Evolutionary conservation across 169 alveolate genomes (phyloP), one percentile per base, ranked within the genome.

Genomic region (Plasmodium yoelii): DNA sequence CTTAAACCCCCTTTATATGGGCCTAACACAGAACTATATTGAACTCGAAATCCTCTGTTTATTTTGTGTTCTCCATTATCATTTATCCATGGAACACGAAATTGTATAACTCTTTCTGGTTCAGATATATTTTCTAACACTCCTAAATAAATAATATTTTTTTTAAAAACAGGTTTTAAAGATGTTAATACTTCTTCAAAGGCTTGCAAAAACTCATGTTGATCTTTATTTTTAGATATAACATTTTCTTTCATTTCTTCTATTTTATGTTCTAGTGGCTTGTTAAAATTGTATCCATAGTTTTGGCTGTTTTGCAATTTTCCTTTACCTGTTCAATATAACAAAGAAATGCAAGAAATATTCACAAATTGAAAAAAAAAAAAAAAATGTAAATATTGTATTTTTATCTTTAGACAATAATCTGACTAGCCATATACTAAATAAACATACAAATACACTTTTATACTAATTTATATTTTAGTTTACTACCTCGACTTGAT

Each of bases 1-100:
- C 97, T 80, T n/a, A 95, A 86, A 9, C 97, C 97, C n/a, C 97
- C 97, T 93, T 95, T 95, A 88, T 94, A 95, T 39, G 97, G 97
- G 1, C 97, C 97, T 12, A 94, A 87, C 8, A 95, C 96, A 5
- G 95, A 93, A 88, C 92, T 95, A 72, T 84, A 94, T 70, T 95
- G 97, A 13, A 95, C 95, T 42, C 97, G 73, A 64, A 75, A 95
- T 9, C 97, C 97, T 63, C 97, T 88, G 70, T 94, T 93, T 26
- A 94, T 84, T 88, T 91, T 88, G 47, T 87, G 92, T 49, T 93
- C 90, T 51, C 96, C 96, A 49, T 92, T 73, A 74, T 95, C 95
- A 69, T 93, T 95, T 18, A 93, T 87, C 97, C 97, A 93, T 3
- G 96, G 94, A 12, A 91, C 95, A 24, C 96, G 55, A 86, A 95